Base-by-base conservation (phyloP, 768 basidiomycete species). In the Clitopilus passeckerianus region DNA sequence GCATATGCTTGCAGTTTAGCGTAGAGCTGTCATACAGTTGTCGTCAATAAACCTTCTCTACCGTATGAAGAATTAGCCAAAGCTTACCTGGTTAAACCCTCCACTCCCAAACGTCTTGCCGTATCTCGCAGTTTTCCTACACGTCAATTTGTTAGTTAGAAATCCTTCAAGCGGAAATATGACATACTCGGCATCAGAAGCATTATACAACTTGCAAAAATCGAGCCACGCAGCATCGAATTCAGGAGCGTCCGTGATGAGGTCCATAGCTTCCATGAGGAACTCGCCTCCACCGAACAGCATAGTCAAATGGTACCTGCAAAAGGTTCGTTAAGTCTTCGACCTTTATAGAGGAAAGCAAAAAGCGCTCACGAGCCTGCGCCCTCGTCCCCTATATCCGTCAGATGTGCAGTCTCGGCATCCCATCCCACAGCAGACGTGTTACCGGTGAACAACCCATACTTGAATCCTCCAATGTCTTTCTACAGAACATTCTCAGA, bases 211-310 rank as follows among this genome's bases (percentile, higher is more conserved):
- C 41, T 64, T 65, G 56, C 75, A 76, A 57, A 75, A 75, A 61
- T 75, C 75, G 15, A 76, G 34, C 75, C 75, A 76, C 6, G 74
- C 74, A 37, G 72, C 73, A 58, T 76, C 74, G 59, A 76, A 76
- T 23, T 65, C 72, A 1, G 74, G 72, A 41, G n/a, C 37, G 54
- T 71, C 74, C 0, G 68, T 72, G 33, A 75, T 72, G 12, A 75
- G 53, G 34, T 75, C 73, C 72, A 75, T 73, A n/a, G 68, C 68
- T 55, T 76, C 75, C 74, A 76, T 76, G 27, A 75, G 58, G 56
- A 76, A 72, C 59, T 75, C 75, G 12, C 74, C 73, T 5, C 73
- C 75, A 20, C 72, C 73, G 35, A 74, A 74, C 8, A 74, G 57
- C 73, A 74, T 74, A 22, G 66, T 70, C 33, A 74, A 58, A 57